phyloP scores from a whole-genome alignment of 2,329 filamentous ascomycete species.

The Aspergillus ruber region DNA sequence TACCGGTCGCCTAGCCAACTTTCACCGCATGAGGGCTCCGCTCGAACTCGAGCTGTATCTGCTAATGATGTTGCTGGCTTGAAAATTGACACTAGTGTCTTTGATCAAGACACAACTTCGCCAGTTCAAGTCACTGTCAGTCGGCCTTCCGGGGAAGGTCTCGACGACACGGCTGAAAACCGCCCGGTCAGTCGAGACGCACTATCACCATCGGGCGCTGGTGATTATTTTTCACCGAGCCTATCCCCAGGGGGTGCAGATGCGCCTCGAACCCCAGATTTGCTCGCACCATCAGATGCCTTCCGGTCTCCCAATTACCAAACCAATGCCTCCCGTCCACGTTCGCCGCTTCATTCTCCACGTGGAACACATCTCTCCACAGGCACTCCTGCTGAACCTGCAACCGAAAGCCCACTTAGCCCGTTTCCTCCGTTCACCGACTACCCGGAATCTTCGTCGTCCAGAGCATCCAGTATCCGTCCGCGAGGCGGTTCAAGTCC shows the following conservation, averaged over 20 bases:
- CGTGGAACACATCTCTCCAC: constrained; percentile 15
- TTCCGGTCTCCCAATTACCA: constrained; percentile 35
- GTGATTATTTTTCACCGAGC: constrained; percentile 20
- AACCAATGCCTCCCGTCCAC: constrained; percentile 12
- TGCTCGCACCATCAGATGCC: constrained; percentile 38
- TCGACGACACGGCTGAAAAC: constrained; percentile 11
- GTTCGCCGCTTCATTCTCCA: constrained; percentile 26
- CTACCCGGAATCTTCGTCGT: constrained; percentile 41
- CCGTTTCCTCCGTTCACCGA: constrained; percentile 67
- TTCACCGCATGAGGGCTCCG: constrained; percentile 7
- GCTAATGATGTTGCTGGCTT: constrained; percentile 50
- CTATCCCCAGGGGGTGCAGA: constrained; percentile 24
- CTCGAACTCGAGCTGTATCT: constrained; percentile 50
- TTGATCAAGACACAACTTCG: constrained; percentile 14
- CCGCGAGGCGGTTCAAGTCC: constrained; percentile 44
- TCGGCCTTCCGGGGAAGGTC: constrained; percentile 28
- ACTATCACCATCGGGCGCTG: constrained; percentile 26
- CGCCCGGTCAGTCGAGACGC: constrained; percentile 17
- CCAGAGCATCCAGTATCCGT: constrained; percentile 50
- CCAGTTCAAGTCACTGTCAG: constrained; percentile 35
- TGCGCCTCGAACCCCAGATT: constrained; percentile 28
- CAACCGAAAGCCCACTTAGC: constrained; percentile 38
- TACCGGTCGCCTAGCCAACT: not conserved
- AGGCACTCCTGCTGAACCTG: constrained; percentile 6
- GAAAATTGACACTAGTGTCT: constrained; percentile 36